Evolutionary conservation across 495 filamentous ascomycete species (phyloP).

Genomic region (Pseudevernia furfuracea): DNA sequence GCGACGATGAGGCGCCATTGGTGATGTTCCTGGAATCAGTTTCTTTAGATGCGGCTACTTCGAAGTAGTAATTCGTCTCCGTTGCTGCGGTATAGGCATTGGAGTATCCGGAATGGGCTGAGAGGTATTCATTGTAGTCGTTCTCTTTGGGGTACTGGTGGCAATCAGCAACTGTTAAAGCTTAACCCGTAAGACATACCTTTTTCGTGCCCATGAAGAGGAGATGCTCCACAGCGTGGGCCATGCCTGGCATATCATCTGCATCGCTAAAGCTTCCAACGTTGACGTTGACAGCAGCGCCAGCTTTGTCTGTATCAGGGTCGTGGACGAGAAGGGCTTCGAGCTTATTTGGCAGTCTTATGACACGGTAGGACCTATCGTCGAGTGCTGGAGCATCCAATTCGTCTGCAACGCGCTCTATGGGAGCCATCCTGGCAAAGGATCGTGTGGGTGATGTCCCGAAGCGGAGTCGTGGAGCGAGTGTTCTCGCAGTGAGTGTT

Average conservation of each 20-base stretch:
- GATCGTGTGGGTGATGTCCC: slow-evolving; percentile 12
- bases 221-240: slow-evolving; percentile 85
- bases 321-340: slow-evolving; percentile 94
- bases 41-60: slow-evolving; percentile 65
- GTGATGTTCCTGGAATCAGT: slow-evolving; percentile 30
- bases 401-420: slow-evolving; percentile 65
- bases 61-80: slow-evolving; percentile 97
- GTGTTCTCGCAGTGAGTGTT: background rate
- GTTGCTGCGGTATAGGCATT: slow-evolving; percentile 93
- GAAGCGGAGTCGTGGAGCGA: slow-evolving; percentile 1
- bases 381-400: slow-evolving; percentile 85
- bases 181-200: slow-evolving; percentile 36
- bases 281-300: slow-evolving; percentile 89
- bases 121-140: slow-evolving; percentile 88
- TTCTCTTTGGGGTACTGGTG: slow-evolving; percentile 85
- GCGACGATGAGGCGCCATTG: slow-evolving; percentile 51
- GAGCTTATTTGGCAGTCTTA: slow-evolving; percentile 78
- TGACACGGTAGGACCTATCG: slow-evolving; percentile 80
- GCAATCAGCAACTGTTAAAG: background rate
- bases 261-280: slow-evolving; percentile 92
- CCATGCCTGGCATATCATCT: slow-evolving; percentile 87
- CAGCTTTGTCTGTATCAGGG: slow-evolving; percentile 91
- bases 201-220: slow-evolving; percentile 99
- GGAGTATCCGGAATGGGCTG: slow-evolving; percentile 78
- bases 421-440: slow-evolving; percentile 41